Evolutionary conservation across 1,284 basidiomycete species (phyloP), one percentile per base, ranked within the genome.

Genomic region (Ceratorhiza oryzae-sativae): DNA sequence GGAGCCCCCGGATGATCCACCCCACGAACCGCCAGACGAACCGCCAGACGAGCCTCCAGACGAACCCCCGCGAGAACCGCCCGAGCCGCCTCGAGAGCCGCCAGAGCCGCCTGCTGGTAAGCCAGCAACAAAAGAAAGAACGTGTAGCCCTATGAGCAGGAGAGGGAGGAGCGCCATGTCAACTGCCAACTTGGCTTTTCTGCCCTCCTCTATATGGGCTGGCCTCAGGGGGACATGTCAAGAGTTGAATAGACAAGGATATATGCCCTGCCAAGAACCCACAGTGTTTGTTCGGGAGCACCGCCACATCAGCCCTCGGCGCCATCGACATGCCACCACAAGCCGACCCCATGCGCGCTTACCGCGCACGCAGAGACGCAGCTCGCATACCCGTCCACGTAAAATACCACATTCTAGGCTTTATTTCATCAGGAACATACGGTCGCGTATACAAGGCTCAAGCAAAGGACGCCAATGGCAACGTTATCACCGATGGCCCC

Each of bases 381-480:
- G 84, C 87, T 9, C 88, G 89, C 71, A 84, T 83, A 32, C 84
- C 86, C 1, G 93, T 95, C 12, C 82, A 88, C 12, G 88, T 88
- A 67, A 94, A 92, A 79, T 99, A 99, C 82, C 85, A 86, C 72
- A 97, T 99, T 76, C 85, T 97, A 2, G 97, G 97, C 8, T 99
- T 99, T 82, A 95, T 99, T 76, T 97, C 95, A 8, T 97, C 95
- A 3, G 97, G 97, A 20, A 99, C 97, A 0, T 99, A 99, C 78
- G 97, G 97, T 0, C 86, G 95, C 32, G 97, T 99, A 3, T 99
- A 99, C 87, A 99, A 99, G 80, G 97, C 96, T 0, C 87, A 92
- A 74, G 90, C 91, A 74, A 84, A 87, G 39, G 90, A 84, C 60
- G 73, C 79, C 32, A 78, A 87, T 1, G 83, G 83, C 10, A 89